Conservation (phyloP, 805 yeast genomes). For the Barnettozyma botsteinii region DNA sequence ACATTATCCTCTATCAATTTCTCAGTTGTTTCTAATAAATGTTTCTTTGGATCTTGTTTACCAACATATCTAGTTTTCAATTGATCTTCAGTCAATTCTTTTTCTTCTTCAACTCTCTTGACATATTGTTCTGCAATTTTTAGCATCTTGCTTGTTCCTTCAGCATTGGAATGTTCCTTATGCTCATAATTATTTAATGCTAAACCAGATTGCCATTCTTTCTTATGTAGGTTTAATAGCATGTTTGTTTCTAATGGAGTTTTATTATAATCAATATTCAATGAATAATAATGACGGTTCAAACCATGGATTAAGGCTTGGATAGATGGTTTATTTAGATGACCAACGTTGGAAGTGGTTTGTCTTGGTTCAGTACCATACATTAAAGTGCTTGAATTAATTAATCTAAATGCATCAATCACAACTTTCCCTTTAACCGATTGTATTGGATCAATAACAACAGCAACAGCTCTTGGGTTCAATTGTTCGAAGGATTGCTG, state of each 20-base stretch:
- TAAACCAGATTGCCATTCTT: constrained; percentile 92
- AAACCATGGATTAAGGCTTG: constrained; percentile 96
- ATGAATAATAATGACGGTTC: constrained; percentile 93
- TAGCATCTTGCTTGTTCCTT: constrained; percentile 72
- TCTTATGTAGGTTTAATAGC: constrained; percentile 90
- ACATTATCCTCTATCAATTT: constrained; percentile 83
- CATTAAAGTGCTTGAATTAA: constrained; percentile 82
- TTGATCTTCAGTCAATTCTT: constrained; percentile 80
- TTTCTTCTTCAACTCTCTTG: constrained; percentile 87
- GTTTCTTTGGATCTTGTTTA: constrained; percentile 98
- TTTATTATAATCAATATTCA: constrained; percentile 91
- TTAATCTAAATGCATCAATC: constrained; percentile 95
- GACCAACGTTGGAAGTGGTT: constrained; percentile 92
- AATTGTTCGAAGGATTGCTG: constrained; percentile 97
- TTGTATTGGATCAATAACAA: constrained; percentile 97
- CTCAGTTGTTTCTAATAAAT: constrained; percentile 84
- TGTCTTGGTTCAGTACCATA: constrained; percentile 98
- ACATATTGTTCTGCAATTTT: constrained; percentile 87
- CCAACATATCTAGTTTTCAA: constrained; percentile 95
- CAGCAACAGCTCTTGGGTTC: constrained; percentile 95
- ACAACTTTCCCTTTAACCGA: constrained; percentile 98
- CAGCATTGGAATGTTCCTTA: constrained; percentile 70
- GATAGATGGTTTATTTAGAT: constrained; percentile 90
- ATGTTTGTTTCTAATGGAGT: constrained; percentile 88
- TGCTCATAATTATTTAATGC: constrained; percentile 69